phyloP scores from a whole-genome alignment of 768 basidiomycete genomes.

The Sporobolomyces roseus region DNA sequence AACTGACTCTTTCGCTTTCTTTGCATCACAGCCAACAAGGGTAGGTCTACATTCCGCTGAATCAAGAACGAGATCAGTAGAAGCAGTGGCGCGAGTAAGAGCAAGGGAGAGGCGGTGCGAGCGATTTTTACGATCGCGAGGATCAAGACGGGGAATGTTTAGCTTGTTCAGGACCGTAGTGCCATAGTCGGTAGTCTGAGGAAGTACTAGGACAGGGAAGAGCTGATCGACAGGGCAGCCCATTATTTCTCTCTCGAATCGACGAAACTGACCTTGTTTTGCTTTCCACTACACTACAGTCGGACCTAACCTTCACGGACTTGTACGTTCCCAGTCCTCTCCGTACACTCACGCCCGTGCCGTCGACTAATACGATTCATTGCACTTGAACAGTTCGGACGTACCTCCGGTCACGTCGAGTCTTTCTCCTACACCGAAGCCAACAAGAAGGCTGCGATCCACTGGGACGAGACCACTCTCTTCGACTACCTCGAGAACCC shows the following conservation, averaged over 20 bases:
- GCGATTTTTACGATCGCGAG: no score
- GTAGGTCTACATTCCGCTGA: conserved; percentile 9
- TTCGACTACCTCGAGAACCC: conserved; percentile 89
- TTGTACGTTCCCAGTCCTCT: conserved; percentile 11
- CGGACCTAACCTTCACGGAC: conserved; percentile 88
- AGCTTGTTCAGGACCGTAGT: no score
- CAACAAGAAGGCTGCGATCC: conserved; percentile 89
- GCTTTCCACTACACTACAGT: conserved; percentile 59
- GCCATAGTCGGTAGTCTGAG: no score
- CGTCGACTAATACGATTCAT: neutral
- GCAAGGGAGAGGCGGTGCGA: no score
- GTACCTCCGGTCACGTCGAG: conserved; percentile 70
- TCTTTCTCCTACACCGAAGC: conserved; percentile 80
- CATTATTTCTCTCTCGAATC: no score
- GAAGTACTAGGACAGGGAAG: no score
- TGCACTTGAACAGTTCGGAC: conserved; percentile 42
- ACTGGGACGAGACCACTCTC: conserved; percentile 73
- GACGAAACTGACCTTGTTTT: neutral
- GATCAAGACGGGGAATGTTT: no score
- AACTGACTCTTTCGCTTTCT: conserved; percentile 2
- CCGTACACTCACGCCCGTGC: neutral
- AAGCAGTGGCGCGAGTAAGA: neutral
- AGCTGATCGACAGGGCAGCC: no score
- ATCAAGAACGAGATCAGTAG: neutral
- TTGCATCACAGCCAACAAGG: conserved; percentile 40